Evolutionary conservation across 108 stramenopile genomes (phyloP).

Genomic region (Bacterosira constricta): DNA sequence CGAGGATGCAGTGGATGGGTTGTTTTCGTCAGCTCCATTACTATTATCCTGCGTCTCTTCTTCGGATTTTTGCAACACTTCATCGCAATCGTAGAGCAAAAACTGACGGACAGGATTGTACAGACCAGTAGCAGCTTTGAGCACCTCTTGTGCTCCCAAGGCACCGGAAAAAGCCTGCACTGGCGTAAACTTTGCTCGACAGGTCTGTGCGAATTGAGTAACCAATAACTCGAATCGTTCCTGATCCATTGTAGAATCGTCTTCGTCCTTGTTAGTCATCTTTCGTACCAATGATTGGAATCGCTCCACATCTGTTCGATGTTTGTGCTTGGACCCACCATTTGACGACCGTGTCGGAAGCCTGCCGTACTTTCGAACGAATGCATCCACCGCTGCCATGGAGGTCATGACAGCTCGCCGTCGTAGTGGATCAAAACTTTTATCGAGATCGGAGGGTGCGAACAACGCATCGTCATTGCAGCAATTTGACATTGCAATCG

Average conservation of each 20-base stretch:
- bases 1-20: not conserved
- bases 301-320: slow-evolving; percentile 38
- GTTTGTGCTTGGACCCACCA: slow-evolving; percentile 30
- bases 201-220: slow-evolving; percentile 52
- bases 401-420: slow-evolving; percentile 60
- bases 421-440: slow-evolving; percentile 74
- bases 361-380: slow-evolving; percentile 52
- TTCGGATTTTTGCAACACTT: slow-evolving; percentile 52
- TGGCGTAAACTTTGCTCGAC: slow-evolving; percentile 80
- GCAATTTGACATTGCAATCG: not conserved
- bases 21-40: slow-evolving; percentile 8
- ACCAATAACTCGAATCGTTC: slow-evolving; percentile 23
- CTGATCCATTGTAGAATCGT: slow-evolving; percentile 3
- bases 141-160: slow-evolving; percentile 83
- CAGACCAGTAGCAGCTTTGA: slow-evolving; percentile 82
- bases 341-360: slow-evolving; percentile 45
- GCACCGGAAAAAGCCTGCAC: slow-evolving; percentile 81
- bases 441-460: slow-evolving; percentile 86
- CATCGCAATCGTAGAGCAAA: slow-evolving; percentile 90
- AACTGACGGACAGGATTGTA: slow-evolving; percentile 89
- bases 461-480: slow-evolving; percentile 57
- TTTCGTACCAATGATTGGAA: slow-evolving; percentile 39
- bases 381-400: slow-evolving; percentile 67
- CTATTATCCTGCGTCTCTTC: not conserved
- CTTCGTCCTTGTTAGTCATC: not conserved